These are phyloP conservation scores for Citrus reticulata DNA, from an alignment of 345 rosid species.

Conservation along the genomic window DNA sequence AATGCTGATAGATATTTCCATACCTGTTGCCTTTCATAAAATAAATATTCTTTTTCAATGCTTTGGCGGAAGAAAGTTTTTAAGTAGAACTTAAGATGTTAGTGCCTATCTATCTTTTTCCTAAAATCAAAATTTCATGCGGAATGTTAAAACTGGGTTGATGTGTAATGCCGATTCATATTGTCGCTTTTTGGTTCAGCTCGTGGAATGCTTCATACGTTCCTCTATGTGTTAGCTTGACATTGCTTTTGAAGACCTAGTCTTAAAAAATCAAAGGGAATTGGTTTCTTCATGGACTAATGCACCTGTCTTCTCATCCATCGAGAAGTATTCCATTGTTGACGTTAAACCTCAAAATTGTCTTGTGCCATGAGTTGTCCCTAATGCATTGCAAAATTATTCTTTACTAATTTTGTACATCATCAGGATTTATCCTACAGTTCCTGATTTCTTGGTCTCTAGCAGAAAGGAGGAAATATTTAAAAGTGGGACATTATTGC, in stretches of 20 bases:
- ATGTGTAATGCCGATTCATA: background rate
- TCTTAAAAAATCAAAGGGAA: background rate
- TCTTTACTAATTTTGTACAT: background rate
- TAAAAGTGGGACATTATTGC: background rate
- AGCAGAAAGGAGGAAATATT: background rate
- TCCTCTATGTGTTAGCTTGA: background rate
- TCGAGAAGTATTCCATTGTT: background rate
- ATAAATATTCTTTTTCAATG: background rate
- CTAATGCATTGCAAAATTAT: background rate
- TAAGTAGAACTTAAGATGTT: background rate
- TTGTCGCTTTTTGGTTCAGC: background rate
- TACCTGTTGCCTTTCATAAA: background rate
- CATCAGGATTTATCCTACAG: background rate
- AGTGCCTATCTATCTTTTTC: background rate
- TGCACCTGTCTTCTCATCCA: background rate
- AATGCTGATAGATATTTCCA: background rate
- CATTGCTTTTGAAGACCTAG: background rate
- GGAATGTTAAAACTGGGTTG: background rate
- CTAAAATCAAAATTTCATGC: background rate
- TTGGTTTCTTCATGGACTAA: background rate
- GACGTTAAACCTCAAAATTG: background rate
- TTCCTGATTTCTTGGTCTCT: background rate
- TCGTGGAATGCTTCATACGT: background rate
- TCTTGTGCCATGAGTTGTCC: background rate
- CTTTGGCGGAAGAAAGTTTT: background rate